Evolutionary conservation across 2,329 filamentous ascomycete genomes (phyloP).

Genomic region (Orbilia javanica): DNA sequence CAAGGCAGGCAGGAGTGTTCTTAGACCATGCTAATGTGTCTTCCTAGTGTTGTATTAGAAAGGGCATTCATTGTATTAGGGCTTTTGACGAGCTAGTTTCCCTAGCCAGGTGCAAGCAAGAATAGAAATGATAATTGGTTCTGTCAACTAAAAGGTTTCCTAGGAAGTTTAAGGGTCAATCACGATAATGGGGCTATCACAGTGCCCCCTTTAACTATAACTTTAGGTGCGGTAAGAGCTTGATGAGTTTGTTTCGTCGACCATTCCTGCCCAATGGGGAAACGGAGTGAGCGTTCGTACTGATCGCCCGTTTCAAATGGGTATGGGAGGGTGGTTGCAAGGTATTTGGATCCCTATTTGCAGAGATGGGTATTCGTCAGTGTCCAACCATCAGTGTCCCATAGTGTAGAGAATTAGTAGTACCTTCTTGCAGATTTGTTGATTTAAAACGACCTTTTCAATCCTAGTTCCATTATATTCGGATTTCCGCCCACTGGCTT

Average conservation of each 20-base stretch:
- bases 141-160: not conserved
- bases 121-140: not conserved
- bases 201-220: constrained; percentile 87
- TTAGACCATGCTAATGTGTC: not conserved
- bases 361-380: constrained; percentile 53
- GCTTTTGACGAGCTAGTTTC: not conserved
- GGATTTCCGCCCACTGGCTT: constrained; percentile 63
- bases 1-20: not conserved
- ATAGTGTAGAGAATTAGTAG: constrained; percentile 63
- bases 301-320: constrained; percentile 88
- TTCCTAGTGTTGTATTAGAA: not conserved
- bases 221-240: constrained; percentile 85
- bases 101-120: not conserved
- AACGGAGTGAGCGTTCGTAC: constrained; percentile 87
- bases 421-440: constrained; percentile 90
- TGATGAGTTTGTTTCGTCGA: constrained; percentile 96
- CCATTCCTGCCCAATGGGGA: constrained; percentile 95
- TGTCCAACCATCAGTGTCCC: constrained; percentile 44
- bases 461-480: constrained; percentile 63
- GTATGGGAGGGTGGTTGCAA: constrained; percentile 85
- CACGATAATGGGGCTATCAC: constrained; percentile 79
- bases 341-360: constrained; percentile 81
- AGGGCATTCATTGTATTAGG: not conserved
- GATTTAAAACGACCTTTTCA: constrained; percentile 83
- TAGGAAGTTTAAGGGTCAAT: not conserved